Base-by-base conservation (phyloP, 306 rosid genomes). In the Malus fusca region DNA sequence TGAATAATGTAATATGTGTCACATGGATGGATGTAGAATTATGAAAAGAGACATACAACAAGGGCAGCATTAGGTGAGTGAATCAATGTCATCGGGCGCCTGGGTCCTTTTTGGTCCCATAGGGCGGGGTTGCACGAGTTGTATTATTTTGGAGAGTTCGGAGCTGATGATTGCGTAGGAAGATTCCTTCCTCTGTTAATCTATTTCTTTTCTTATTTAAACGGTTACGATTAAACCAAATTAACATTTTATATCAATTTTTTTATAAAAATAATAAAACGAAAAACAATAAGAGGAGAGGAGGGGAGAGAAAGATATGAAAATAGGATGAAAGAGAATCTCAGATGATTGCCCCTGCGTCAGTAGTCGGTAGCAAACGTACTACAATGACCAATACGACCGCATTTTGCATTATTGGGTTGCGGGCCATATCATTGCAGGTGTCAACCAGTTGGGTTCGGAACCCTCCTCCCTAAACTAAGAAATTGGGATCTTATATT, bases 151-250 rank as follows among this genome's bases (percentile, higher is more conserved):
- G 26, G 42, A 5, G 11, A 15, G 15, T 25, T 12, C 26, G 0
- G 33, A 23, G 40, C 22, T 63, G 6, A 0, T 78, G 72, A 23
- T 68, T 44, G 61, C 68, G 9, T 37, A 37, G 2, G 1, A 37
- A 7, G 42, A 7, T 37, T 2, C 0, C 0, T 7, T 37, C 2
- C 2, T 37, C 10, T 0, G 0, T 0, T 35, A 35, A 35, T 37
- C 2, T 37, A 0, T 7, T 2, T 7, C 0, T 37, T 37, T 37
- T 37, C 0, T 0, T 1, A 37, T 7, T 37, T 37, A 37, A 37
- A 37, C 0, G 0, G 0, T 37, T 6, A 37, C 9, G 9, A 37
- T 7, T 37, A 37, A 37, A 0, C 7, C 0, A 37, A 0, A 0
- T 37, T 37, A 37, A 37, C 2, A 7, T 37, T 7, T 37, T 37